Percentiles rank a stretch among this genome's conserved stretches.
Conservation (phyloP, 352 stramenopile species). For the Globisporangium polare region DNA sequence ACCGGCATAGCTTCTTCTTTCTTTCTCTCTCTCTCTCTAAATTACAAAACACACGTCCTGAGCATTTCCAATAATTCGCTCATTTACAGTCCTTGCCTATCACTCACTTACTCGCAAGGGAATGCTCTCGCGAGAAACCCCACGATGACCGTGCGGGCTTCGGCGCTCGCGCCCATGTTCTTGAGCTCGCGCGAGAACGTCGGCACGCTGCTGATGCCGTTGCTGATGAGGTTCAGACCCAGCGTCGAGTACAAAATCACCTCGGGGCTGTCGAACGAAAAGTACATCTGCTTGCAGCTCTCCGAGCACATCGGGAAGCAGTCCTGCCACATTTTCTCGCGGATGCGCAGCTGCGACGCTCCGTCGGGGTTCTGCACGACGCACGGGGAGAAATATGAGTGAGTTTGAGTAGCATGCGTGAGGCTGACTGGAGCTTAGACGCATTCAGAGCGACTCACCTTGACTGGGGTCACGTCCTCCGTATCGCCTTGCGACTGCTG, state of each 20-base stretch:
- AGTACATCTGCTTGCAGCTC: slow-evolving; percentile 62
- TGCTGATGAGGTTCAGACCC: slow-evolving; percentile 82
- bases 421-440: no score
- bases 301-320: slow-evolving; percentile 80
- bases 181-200: slow-evolving; percentile 81
- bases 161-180: slow-evolving; percentile 60
- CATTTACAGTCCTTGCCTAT: background rate
- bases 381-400: background rate
- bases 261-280: slow-evolving; percentile 66
- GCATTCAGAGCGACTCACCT: background rate
- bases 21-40: no score
- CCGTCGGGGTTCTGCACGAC: slow-evolving; percentile 28
- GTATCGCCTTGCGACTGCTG: slow-evolving; percentile 1
- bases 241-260: slow-evolving; percentile 82
- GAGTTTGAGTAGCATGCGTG: no score
- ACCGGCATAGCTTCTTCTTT: background rate
- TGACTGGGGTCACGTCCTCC: background rate
- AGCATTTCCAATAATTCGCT: background rate
- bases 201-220: slow-evolving; percentile 77
- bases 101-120: slow-evolving; percentile 37
- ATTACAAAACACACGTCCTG: background rate
- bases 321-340: slow-evolving; percentile 74
- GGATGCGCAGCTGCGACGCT: slow-evolving; percentile 42
- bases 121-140: slow-evolving; percentile 76
- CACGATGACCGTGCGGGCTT: slow-evolving; percentile 74